Base-by-base conservation (phyloP, 1,284 basidiomycete genomes). In the Naganishia liquefaciens region DNA sequence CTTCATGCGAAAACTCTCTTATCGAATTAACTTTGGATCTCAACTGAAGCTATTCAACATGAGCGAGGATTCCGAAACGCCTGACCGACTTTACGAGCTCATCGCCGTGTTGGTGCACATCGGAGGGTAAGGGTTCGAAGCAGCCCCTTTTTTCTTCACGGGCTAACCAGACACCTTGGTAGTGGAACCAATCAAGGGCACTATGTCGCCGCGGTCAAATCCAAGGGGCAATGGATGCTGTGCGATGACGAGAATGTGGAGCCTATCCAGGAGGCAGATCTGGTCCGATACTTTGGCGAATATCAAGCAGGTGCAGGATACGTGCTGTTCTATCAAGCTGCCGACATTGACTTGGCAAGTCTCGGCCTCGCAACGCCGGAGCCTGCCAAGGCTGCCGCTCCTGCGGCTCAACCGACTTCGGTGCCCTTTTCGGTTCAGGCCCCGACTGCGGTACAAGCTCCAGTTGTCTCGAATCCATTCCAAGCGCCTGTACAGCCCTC, bases 61-160 rank as follows among this genome's bases (percentile, higher is more conserved):
- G 39, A 90, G 94, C 49, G 95, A 99, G 77, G 92, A 95, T 71
- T 87, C 90, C 43, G 85, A 88, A 50, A 86, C 97, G 76, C 91
- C 93, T 0, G 84, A 85, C 67, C 83, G 93, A 63, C 78, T 98
- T 64, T 99, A 97, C 80, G 88, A 92, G 77, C 85, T 99, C 17
- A 97, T 93, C 75, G 93, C 90, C 10, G 93, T 98, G 67, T 93
- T 99, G 49, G 91, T 99, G 7, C 95, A 99, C 78, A 95, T 99
- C 70, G 95, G 95, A 82, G 90, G 86, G 93, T 93, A 77, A 77
- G 90, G 86, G 5, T 19, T 28, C 15, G 23, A 51, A 25, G 54
- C 70, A 52, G 52, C 65, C 25, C 63, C 63, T 62, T 64, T 23
- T 23, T 17, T 33, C 58, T 64, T 23, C 47, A 33, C 7, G 7